A percentile compares a stretch with the other conserved stretches of the same genome.
Evolutionary conservation across 2,329 filamentous ascomycete genomes (phyloP).

Genomic region (Arthrobotrys iridis): DNA sequence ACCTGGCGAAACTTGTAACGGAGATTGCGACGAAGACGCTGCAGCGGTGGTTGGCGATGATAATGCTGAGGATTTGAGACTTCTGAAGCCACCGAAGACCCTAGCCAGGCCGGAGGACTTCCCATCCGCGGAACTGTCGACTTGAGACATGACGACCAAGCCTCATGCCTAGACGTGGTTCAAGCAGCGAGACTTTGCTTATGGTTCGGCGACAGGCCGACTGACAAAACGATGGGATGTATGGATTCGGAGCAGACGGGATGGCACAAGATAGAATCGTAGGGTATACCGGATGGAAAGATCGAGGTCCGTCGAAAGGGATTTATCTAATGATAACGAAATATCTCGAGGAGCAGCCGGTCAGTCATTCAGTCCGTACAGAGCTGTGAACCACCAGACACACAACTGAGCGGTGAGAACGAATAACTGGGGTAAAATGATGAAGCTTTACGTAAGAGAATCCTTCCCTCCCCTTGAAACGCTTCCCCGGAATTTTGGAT

Average conservation of each 20-base stretch:
- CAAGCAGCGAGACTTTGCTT: neutral
- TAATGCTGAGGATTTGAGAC: constrained; percentile 49
- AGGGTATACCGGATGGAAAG: neutral
- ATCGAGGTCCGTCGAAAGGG: neutral
- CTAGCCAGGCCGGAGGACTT: constrained; percentile 48
- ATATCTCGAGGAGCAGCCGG: constrained; percentile 5
- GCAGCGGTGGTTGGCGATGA: constrained; percentile 45
- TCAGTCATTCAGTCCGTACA: too few species aligned
- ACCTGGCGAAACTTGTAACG: constrained; percentile 10
- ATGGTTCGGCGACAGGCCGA: constrained; percentile 34
- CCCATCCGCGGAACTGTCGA: constrained; percentile 41
- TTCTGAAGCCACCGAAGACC: constrained; percentile 38
- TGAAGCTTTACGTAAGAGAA: constrained; percentile 55
- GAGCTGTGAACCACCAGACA: neutral
- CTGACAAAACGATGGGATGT: neutral
- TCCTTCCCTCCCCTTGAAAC: constrained; percentile 31
- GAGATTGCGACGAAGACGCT: constrained; percentile 36
- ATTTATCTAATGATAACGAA: neutral
- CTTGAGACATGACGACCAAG: constrained; percentile 49
- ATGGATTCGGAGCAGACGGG: neutral
- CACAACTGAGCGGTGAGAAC: neutral
- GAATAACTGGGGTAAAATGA: neutral
- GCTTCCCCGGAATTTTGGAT: constrained; percentile 32
- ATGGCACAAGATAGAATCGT: neutral
- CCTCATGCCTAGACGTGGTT: constrained; percentile 35